A percentile compares a stretch with the other conserved stretches of the same genome.
Evolutionary conservation across 2,329 filamentous ascomycete species (phyloP).

Genomic region (Fusarium sp.): DNA sequence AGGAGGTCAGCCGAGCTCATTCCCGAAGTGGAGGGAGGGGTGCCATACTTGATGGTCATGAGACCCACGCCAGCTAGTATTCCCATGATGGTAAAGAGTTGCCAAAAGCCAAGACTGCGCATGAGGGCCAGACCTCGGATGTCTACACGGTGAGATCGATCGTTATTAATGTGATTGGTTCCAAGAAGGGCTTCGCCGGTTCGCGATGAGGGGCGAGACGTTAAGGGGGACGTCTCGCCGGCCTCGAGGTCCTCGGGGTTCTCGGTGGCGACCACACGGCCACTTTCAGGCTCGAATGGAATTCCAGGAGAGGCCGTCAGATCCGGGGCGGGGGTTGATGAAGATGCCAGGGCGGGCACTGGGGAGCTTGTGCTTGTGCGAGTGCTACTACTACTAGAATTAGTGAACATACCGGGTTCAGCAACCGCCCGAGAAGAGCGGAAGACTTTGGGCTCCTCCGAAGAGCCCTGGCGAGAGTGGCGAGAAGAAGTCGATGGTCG

Average conservation of each 20-base stretch:
- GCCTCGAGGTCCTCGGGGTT: conserved; percentile 54
- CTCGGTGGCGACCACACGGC: conserved; percentile 39
- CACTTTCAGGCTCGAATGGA: conserved; percentile 43
- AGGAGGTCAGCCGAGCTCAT: conserved; percentile 15
- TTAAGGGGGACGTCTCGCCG: conserved; percentile 84
- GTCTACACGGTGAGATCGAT: conserved; percentile 86
- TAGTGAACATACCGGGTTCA: conserved; percentile 74
- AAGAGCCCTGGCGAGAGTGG: conserved; percentile 54
- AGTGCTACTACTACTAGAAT: conserved; percentile 45
- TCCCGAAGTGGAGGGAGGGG: not conserved
- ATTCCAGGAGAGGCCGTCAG: conserved; percentile 35
- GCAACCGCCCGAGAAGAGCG: conserved; percentile 52
- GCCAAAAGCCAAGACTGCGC: conserved; percentile 84
- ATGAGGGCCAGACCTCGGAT: conserved; percentile 85
- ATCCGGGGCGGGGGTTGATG: conserved; percentile 31
- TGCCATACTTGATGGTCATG: conserved; percentile 96
- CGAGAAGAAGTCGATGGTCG: conserved; percentile 43
- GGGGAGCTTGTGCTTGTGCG: conserved; percentile 42
- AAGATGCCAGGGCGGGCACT: conserved; percentile 29
- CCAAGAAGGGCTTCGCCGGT: conserved; percentile 62
- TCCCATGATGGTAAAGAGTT: conserved; percentile 86
- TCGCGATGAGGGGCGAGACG: conserved; percentile 70
- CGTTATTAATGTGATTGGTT: conserved; percentile 74
- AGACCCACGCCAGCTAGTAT: conserved; percentile 92
- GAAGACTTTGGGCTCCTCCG: conserved; percentile 54